Evolutionary conservation across 768 basidiomycete species (phyloP).

Genomic region (Lactarius vividus): DNA sequence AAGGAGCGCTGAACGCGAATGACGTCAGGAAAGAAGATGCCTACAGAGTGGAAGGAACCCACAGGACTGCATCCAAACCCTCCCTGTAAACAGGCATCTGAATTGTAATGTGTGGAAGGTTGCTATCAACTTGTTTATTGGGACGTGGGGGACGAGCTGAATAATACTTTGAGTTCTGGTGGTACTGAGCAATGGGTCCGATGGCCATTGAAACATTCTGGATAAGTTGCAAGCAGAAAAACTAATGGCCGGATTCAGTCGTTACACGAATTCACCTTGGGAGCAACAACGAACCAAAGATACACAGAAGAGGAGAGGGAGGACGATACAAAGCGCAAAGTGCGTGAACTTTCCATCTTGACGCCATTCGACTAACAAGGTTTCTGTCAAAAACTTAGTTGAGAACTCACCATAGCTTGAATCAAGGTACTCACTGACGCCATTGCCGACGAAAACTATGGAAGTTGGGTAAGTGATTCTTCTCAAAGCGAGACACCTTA

Average conservation of each 20-base stretch:
- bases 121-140: conserved; percentile 44
- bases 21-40: neutral
- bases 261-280: neutral
- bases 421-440: conserved; percentile 41
- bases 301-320: conserved; percentile 46
- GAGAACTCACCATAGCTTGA: no score
- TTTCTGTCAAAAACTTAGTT: conserved; percentile 27
- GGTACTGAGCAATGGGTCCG: conserved; percentile 53
- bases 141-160: conserved; percentile 44
- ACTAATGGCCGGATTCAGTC: conserved; percentile 14
- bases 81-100: conserved; percentile 63
- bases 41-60: conserved; percentile 27
- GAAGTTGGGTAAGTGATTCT: conserved; percentile 27
- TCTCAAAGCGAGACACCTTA: conserved; percentile 23
- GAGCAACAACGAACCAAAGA: conserved; percentile 38
- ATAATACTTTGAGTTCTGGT: conserved; percentile 53
- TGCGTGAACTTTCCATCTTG: conserved; percentile 45
- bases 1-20: conserved; percentile 38
- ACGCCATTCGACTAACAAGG: conserved; percentile 52
- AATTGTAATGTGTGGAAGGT: conserved; percentile 50
- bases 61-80: conserved; percentile 50
- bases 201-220: conserved; percentile 43
- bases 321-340: conserved; percentile 43
- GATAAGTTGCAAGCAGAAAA: conserved; percentile 44
- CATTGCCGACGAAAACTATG: conserved; percentile 64